phyloP scores from a whole-genome alignment of 2,329 filamentous ascomycete genomes.

The Rasamsonia emersonii region DNA sequence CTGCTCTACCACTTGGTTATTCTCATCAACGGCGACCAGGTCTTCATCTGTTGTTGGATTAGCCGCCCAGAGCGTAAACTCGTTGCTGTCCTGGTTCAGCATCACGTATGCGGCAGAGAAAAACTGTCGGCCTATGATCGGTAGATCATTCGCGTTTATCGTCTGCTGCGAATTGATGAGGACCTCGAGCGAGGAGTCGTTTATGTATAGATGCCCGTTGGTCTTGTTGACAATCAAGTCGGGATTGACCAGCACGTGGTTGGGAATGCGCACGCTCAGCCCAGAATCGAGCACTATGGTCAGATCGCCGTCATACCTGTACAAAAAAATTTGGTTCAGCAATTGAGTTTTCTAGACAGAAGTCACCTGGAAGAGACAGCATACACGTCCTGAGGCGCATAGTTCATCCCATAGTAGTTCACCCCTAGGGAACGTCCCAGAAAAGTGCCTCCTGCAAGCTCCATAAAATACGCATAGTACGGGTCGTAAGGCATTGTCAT shows the following conservation, averaged over 20 bases:
- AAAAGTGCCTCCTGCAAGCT: not conserved
- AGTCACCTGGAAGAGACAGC: not conserved
- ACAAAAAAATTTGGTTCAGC: not conserved
- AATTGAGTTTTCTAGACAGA: not conserved
- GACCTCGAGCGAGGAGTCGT: not conserved
- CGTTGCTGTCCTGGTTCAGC: slow-evolving; percentile 18
- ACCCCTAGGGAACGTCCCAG: not conserved
- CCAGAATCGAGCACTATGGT: slow-evolving; percentile 11
- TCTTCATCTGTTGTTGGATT: slow-evolving; percentile 9
- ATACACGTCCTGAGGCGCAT: not conserved
- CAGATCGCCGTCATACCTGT: slow-evolving; percentile 9
- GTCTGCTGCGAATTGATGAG: not conserved
- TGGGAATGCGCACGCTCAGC: slow-evolving; percentile 18
- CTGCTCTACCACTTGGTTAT: not conserved
- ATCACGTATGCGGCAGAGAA: slow-evolving; percentile 22
- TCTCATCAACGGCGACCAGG: slow-evolving; percentile 10
- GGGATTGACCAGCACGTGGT: slow-evolving; percentile 23
- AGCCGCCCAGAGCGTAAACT: slow-evolving; percentile 15
- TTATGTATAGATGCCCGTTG: slow-evolving; percentile 7
- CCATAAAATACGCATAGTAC: not conserved
- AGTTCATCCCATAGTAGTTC: slow-evolving; percentile 1
- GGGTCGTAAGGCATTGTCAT: not conserved
- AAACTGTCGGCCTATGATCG: slow-evolving; percentile 20
- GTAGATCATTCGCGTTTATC: slow-evolving; percentile 13
- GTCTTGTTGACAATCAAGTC: slow-evolving; percentile 14